Evolutionary conservation across 257 asterid genomes (phyloP).

Genomic region (Ophiorrhiza pumila): DNA sequence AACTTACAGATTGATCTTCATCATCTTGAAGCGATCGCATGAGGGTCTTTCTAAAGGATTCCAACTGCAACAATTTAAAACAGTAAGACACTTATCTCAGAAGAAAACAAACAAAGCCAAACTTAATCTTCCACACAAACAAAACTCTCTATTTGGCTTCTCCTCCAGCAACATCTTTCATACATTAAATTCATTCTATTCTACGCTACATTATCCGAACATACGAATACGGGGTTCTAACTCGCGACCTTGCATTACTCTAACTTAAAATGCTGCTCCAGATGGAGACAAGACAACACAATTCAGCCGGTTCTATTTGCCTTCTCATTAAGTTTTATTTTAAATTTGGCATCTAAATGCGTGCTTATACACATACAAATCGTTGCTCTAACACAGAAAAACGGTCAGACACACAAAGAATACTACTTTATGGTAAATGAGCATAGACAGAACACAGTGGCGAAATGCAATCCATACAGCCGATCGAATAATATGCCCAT

Average conservation of each 20-base stretch:
- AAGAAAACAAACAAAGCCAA: constrained; percentile 10
- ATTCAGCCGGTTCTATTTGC: too few relatives aligned
- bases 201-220: too few relatives aligned
- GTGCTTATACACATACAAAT: background rate
- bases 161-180: too few relatives aligned
- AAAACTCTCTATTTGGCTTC: background rate
- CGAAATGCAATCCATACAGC: too few relatives aligned
- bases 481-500: too few relatives aligned
- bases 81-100: constrained; percentile 6
- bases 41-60: constrained; percentile 79
- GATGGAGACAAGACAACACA: too few relatives aligned
- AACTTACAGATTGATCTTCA: constrained; percentile 64
- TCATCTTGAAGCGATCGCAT: constrained; percentile 88
- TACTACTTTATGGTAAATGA: background rate
- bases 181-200: too few relatives aligned
- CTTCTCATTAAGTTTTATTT: background rate
- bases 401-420: background rate
- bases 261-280: too few relatives aligned
- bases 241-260: too few relatives aligned
- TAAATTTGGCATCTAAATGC: background rate
- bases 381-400: background rate
- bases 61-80: constrained; percentile 58
- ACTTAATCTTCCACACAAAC: background rate
- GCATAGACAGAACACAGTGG: background rate
- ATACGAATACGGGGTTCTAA: too few relatives aligned